Percentiles rank a stretch among this genome's conserved stretches.
Conservation (phyloP, 2,329 filamentous ascomycete genomes). For the Cladobotryum protrusum region DNA sequence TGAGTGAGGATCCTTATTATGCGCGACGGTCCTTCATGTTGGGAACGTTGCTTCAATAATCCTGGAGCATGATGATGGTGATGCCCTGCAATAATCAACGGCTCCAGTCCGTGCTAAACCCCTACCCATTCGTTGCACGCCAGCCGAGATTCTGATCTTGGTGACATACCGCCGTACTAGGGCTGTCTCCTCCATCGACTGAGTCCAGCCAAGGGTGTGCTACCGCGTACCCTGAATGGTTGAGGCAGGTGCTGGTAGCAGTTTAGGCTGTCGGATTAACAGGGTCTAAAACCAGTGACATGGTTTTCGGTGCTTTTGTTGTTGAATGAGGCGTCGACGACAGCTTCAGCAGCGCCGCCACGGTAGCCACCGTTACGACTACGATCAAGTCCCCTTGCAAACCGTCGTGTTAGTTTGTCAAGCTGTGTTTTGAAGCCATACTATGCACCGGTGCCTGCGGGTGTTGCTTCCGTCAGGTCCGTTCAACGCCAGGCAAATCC, state of each 20-base stretch:
- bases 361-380: background rate
- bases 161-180: conserved; percentile 7
- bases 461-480: too few relatives aligned
- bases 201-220: conserved; percentile 6
- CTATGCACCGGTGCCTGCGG: too few relatives aligned
- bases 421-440: too few relatives aligned
- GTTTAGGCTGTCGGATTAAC: conserved; percentile 5
- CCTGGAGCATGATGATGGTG: too few relatives aligned
- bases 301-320: background rate
- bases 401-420: too few relatives aligned
- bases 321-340: background rate
- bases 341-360: conserved; percentile 4
- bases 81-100: too few relatives aligned
- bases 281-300: background rate
- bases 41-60: too few relatives aligned
- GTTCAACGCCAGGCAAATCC: too few relatives aligned
- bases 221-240: background rate
- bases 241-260: too few relatives aligned
- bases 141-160: conserved; percentile 4
- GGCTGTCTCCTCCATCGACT: conserved; percentile 9
- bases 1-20: too few relatives aligned
- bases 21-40: too few relatives aligned
- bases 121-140: background rate
- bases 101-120: background rate
- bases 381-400: too few relatives aligned